Evolutionary conservation across 768 basidiomycete species (phyloP).

Genomic region (Daedaleopsis sinensis): DNA sequence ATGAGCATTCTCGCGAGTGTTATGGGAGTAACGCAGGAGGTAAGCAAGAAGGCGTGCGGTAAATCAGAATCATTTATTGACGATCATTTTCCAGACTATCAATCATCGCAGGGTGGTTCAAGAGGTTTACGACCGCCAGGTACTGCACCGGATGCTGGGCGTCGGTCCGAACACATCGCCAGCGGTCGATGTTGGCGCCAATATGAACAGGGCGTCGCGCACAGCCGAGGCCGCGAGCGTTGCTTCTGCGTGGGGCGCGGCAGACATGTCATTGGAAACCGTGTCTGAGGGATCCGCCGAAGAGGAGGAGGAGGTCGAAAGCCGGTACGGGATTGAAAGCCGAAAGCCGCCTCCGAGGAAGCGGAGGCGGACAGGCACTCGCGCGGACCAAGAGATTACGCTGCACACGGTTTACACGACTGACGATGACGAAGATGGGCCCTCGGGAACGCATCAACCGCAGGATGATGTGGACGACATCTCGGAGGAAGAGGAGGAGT

Average conservation of each 20-base stretch:
- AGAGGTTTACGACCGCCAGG: slow-evolving; percentile 64
- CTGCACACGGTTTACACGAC: slow-evolving; percentile 53
- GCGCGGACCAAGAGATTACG: slow-evolving; percentile 27
- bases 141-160: slow-evolving; percentile 62
- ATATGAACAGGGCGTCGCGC: slow-evolving; percentile 12
- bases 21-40: slow-evolving; percentile 85
- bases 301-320: slow-evolving; percentile 57
- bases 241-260: slow-evolving; percentile 43
- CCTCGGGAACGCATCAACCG: slow-evolving; percentile 12
- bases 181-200: neutral
- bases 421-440: slow-evolving; percentile 47
- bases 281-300: slow-evolving; percentile 28
- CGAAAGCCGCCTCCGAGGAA: slow-evolving; percentile 49
- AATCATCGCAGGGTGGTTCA: slow-evolving; percentile 71
- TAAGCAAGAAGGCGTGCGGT: slow-evolving; percentile 35
- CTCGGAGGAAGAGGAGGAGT: slow-evolving; percentile 32
- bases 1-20: slow-evolving; percentile 81
- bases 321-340: slow-evolving; percentile 37
- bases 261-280: slow-evolving; percentile 36
- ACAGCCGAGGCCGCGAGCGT: slow-evolving; percentile 30
- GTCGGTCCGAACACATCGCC: slow-evolving; percentile 31
- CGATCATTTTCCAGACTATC: slow-evolving; percentile 54
- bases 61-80: slow-evolving; percentile 7
- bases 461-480: slow-evolving; percentile 29
- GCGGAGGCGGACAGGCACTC: slow-evolving; percentile 44